Evolutionary conservation across 1,284 basidiomycete genomes (phyloP).

Genomic region (Agroathelia rolfsii): DNA sequence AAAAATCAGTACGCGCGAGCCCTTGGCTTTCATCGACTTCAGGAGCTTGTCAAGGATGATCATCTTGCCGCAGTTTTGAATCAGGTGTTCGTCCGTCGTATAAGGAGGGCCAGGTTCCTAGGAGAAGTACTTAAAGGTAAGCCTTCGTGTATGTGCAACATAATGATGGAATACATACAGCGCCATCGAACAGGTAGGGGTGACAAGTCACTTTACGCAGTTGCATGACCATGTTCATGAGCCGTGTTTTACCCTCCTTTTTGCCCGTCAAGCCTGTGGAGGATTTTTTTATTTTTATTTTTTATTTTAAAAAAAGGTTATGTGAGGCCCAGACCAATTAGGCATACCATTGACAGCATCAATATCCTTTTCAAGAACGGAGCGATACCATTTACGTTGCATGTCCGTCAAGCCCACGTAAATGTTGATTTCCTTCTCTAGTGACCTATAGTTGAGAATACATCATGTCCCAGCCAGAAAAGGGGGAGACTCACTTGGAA

Average conservation of each 20-base stretch:
- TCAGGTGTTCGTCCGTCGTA: conserved; percentile 95
- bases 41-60: conserved; percentile 93
- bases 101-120: conserved; percentile 96
- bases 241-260: conserved; percentile 95
- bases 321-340: too few relatives aligned
- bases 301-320: conserved; percentile 1
- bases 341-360: conserved; percentile 87
- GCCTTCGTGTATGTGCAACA: not conserved
- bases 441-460: conserved; percentile 10
- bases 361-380: conserved; percentile 95
- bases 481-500: conserved; percentile 66
- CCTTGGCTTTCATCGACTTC: conserved; percentile 82
- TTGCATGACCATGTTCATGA: conserved; percentile 99
- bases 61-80: conserved; percentile 97
- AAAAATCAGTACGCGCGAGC: conserved; percentile 93
- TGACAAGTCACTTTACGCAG: conserved; percentile 80
- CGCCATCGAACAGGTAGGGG: conserved; percentile 82
- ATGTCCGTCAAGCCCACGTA: conserved; percentile 97
- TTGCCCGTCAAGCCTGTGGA: conserved; percentile 74
- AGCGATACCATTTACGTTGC: conserved; percentile 97
- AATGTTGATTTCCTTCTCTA: conserved; percentile 98
- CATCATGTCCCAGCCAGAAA: not conserved
- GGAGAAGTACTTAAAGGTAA: conserved; percentile 2
- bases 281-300: conserved; percentile 1
- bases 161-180: conserved; percentile 32